Base-by-base conservation (phyloP, 2,329 filamentous ascomycete species). In the Trichoderma sp. region DNA sequence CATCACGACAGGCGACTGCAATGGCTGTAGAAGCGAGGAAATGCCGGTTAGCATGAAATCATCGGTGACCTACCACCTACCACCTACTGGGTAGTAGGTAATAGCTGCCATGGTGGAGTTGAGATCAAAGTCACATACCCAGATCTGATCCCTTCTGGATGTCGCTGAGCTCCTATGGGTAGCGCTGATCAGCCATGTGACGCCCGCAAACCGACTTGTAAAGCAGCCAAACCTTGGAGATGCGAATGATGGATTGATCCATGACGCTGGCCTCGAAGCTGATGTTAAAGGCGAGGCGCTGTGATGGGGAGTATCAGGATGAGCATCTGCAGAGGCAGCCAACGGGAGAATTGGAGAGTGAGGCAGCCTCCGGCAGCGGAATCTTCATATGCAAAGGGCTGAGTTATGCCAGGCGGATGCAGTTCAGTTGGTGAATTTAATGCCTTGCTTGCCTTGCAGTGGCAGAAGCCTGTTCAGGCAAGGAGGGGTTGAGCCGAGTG, bases 191-290 rank as follows among this genome's bases (percentile, higher is more conserved):
- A 76, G 75, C 45, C 65, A 38, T 75, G 65, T 38, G 71, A 62
- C 67, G 14, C 31, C n/a, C 4, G 31, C 24, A 41, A 38, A 16
- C 31, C 27, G 50, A 27, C 16, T 21, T 59, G 59, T 31, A 31
- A 53, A 27, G 21, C 14, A 9, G 31, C 7, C 71, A 27, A 66
- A 95, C 93, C 87, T 94, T 94, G 78, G 94, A 94, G 84, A 97
- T 96, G 78, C 95, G 93, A 79, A 97, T 92, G 80, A 97, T 94
- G 76, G 93, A 94, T 84, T 97, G 94, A 84, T 97, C 95, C 84
- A 85, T 84, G 78, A 78, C 78, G 81, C 69, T 78, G 41, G 71
- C 59, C 66, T 53, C 45, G 63, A 35, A 35, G 35, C 73, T 59
- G 64, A 63, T 29, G 68, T 72, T 62, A n/a, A 29, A 74, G 72